Conservation (phyloP, 495 filamentous ascomycete genomes). For the Aspergillus ellipticus region DNA sequence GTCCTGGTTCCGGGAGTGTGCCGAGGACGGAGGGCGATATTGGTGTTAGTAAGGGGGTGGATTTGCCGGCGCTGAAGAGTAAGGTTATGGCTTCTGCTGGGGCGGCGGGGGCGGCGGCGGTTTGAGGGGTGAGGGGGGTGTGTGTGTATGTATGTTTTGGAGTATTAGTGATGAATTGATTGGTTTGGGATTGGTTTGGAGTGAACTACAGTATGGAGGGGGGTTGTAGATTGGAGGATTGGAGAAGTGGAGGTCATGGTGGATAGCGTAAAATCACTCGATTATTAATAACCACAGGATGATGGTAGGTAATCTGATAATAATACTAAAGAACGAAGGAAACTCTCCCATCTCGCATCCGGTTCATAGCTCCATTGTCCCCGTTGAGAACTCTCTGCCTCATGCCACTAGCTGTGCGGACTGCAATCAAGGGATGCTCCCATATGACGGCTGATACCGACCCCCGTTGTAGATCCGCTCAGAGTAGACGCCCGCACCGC, state of each 20-base stretch:
- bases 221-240: neutral
- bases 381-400: too few species aligned
- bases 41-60: slow-evolving; percentile 64
- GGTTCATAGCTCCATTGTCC: too few species aligned
- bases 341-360: too few species aligned
- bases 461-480: slow-evolving; percentile 74
- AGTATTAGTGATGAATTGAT: slow-evolving; percentile 1
- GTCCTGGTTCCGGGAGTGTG: slow-evolving; percentile 46
- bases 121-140: slow-evolving; percentile 10
- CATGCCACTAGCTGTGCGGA: too few species aligned
- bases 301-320: too few species aligned
- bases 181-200: neutral
- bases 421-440: slow-evolving; percentile 40
- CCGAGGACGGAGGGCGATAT: slow-evolving; percentile 60
- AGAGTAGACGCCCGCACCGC: slow-evolving; percentile 74
- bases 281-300: too few species aligned
- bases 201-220: neutral
- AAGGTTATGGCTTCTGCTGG: slow-evolving; percentile 13
- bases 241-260: too few species aligned
- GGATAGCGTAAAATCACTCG: neutral
- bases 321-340: too few species aligned
- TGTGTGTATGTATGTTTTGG: neutral
- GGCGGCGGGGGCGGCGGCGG: neutral
- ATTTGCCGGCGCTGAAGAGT: slow-evolving; percentile 67
- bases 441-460: slow-evolving; percentile 37